Base-by-base conservation (phyloP, 2,329 filamentous ascomycete species). In the Colletotrichum sp. region DNA sequence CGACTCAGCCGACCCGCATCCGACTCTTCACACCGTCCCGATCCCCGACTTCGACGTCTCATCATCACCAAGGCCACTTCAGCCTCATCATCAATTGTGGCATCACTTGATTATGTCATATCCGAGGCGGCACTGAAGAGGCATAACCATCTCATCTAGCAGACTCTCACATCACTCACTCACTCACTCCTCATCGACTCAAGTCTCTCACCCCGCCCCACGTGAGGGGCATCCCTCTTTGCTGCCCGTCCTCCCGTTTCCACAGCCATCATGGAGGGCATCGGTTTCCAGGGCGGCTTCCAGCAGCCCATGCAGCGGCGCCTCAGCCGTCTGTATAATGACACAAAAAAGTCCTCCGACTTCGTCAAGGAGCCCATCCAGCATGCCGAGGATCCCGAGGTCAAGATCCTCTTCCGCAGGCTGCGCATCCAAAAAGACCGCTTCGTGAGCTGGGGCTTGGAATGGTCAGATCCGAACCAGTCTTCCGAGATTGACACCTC, bases 341-440 rank as follows among this genome's bases (percentile, higher is more conserved):
- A 96, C 85, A 95, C 94, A 73, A 96, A 96, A 82, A 94, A 92
- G 79, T 94, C 93, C 30, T 94, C 91, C 82, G 93, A 94, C 83
- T 94, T 94, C 78, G 92, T 94, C 81, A 93, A 91, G 82, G 90
- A 91, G 81, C 89, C 91, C 69, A 89, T 89, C 78, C 92, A 89
- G 83, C 91, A 91, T 81, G 86, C 90, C 80, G 87, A 93, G 81
- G 89, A 93, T 81, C 93, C 94, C 28, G 93, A 95, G 78, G 91
- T 94, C 81, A 92, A 93, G 80, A 89, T 90, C 18, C 86, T 96
- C 36, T 93, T 96, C 82, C 92, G 94, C 77, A 95, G 95, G 82
- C 90, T 95, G 78, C 91, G 93, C 77, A 95, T 96, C 78, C 94
- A 96, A 80, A 95, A 95, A 82, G 94, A 96, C 85, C 90, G 94